A percentile compares a stretch with the other conserved stretches of the same genome.
phyloP scores from a whole-genome alignment of 441 rosid species.

The Geranium incanum region DNA sequence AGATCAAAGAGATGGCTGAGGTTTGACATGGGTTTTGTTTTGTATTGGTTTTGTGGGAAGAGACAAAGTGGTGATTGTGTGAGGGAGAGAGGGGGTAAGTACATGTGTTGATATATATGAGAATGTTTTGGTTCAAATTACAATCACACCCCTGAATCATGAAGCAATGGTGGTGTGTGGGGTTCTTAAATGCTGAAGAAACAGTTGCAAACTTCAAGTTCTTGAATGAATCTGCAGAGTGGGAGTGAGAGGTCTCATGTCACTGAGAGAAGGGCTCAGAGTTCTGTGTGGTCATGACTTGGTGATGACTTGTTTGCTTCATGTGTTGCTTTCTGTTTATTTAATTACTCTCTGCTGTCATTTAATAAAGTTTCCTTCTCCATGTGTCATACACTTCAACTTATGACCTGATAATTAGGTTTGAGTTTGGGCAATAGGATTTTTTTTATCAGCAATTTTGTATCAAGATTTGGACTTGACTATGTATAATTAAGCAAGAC shows the following conservation, averaged over 20 bases:
- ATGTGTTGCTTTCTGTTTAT: constrained; percentile 67
- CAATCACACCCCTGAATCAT: too few relatives aligned
- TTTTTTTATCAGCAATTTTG: too few relatives aligned
- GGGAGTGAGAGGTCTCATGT: neutral
- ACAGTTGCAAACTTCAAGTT: neutral
- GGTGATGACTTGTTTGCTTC: constrained; percentile 45
- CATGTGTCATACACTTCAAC: too few relatives aligned
- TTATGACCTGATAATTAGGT: too few relatives aligned
- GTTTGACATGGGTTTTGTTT: constrained; percentile 38
- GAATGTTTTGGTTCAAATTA: too few relatives aligned
- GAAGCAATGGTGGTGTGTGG: neutral
- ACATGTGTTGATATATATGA: too few relatives aligned
- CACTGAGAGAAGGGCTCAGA: constrained; percentile 11
- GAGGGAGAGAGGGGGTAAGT: neutral
- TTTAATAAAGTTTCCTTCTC: too few relatives aligned
- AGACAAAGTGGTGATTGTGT: neutral
- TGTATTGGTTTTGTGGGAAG: neutral
- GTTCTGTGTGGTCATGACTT: constrained; percentile 36
- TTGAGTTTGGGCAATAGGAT: too few relatives aligned
- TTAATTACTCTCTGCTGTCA: constrained; percentile 17
- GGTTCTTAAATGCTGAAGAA: neutral
- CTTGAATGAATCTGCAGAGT: neutral
- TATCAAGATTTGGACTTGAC: too few relatives aligned
- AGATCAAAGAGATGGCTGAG: constrained; percentile 60
- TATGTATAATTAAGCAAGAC: too few relatives aligned